These are phyloP conservation scores for Penicillium manginii DNA, from an alignment of 495 filamentous ascomycete species.

Conservation along the genomic window DNA sequence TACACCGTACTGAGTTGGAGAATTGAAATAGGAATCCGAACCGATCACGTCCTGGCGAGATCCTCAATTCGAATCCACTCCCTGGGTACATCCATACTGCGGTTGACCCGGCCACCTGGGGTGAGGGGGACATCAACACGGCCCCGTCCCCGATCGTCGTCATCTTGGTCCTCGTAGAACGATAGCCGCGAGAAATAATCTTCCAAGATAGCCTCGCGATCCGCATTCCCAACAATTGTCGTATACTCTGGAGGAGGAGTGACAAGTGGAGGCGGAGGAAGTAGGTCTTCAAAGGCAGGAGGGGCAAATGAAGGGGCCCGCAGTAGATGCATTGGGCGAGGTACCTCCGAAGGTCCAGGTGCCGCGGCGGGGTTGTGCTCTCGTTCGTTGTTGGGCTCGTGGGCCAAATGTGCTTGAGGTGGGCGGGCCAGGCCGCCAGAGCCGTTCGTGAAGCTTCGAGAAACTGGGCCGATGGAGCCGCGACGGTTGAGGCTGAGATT, in stretches of 20 bases:
- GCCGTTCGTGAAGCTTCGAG: slow-evolving; percentile 51
- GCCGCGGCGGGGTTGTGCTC: neutral
- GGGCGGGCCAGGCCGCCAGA: slow-evolving; percentile 52
- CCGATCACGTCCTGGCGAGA: slow-evolving; percentile 30
- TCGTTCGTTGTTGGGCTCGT: slow-evolving; percentile 42
- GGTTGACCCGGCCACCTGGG: slow-evolving; percentile 67
- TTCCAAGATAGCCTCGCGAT: slow-evolving; percentile 73
- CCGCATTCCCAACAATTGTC: slow-evolving; percentile 76
- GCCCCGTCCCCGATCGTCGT: slow-evolving; percentile 53
- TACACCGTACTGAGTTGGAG: neutral
- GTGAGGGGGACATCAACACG: slow-evolving; percentile 70
- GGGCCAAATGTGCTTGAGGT: slow-evolving; percentile 50
- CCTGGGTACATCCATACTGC: slow-evolving; percentile 68
- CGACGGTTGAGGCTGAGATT: slow-evolving; percentile 19
- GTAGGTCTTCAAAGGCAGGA: slow-evolving; percentile 85
- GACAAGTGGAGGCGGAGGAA: slow-evolving; percentile 79
- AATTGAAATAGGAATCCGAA: too few relatives aligned
- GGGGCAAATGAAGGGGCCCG: slow-evolving; percentile 89
- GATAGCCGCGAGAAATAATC: slow-evolving; percentile 85
- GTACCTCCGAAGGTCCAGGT: slow-evolving; percentile 21
- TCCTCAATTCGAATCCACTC: slow-evolving; percentile 57
- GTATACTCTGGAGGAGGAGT: slow-evolving; percentile 93
- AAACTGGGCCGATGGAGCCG: slow-evolving; percentile 28
- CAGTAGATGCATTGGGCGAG: slow-evolving; percentile 84
- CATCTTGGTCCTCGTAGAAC: slow-evolving; percentile 57